Base-by-base conservation (phyloP, 2,329 filamentous ascomycete genomes). In the Colletotrichum kahawae region DNA sequence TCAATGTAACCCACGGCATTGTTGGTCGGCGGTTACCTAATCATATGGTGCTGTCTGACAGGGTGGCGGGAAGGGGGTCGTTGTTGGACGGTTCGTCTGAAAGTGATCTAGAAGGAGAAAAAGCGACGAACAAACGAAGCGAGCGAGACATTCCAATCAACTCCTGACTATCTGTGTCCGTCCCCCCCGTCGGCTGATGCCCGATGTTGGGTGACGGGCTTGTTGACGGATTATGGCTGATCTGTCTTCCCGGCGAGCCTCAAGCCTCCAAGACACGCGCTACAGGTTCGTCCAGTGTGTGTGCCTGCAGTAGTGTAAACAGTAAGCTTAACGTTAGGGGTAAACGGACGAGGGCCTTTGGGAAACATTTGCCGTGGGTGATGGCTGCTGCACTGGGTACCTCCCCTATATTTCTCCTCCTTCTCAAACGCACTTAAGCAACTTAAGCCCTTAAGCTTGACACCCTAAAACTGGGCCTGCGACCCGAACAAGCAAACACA, bases 141-240 rank as follows among this genome's bases (percentile, higher is more conserved):
- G 43, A 72, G 72, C 69, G 43, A 72, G 72, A 72, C 68, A 67
- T 63, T 63, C 34, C 63, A 75, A 75, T 75, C 18, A 75, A 75
- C 72, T 75, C 63, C 38, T 63, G 69, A 72, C 69, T 7, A 27
- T 68, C 14, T 33, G 24, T 18, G 14, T 18, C 3, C 31, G 14
- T 13, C 2, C 29, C 24, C 21, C 18, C 18, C 24, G 31, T 48
- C 56, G 59, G 66, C 57, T 74, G 66, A 59, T 27, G 38, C 27
- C 43, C 59, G 38, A 36, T 16, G 31, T 51, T 51, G 43, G 43
- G 43, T 51, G 43, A 51, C n/a, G 43, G 34, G 31, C 60, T 18
- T 10, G 63, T 18, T 67, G 43, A 36, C 38, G 51, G 14, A 10
- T 48, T 10, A n/a, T 65, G 14, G 31, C 60, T 38, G 31, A 36